These are phyloP conservation scores for Suhomyces maxii DNA, from an alignment of 1,139 yeast species.

Conservation along the genomic window DNA sequence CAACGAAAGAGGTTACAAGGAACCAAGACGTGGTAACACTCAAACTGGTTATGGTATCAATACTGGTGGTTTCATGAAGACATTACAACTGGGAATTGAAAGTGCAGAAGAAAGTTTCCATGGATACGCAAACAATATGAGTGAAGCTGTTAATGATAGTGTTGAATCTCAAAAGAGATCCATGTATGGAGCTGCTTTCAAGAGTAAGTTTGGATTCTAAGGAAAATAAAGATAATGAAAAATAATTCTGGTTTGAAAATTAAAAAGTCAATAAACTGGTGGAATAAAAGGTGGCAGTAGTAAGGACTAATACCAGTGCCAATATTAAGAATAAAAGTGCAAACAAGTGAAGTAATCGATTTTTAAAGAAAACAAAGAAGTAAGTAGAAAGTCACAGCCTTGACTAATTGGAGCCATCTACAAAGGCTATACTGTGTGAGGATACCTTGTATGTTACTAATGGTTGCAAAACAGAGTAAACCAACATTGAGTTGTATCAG, in stretches of 20 bases:
- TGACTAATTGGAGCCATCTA: too few relatives aligned
- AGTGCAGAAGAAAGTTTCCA: slow-evolving; percentile 55
- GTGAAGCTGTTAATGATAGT: slow-evolving; percentile 55
- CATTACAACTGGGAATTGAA: slow-evolving; percentile 54
- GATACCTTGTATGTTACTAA: too few relatives aligned
- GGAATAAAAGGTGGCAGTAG: too few relatives aligned
- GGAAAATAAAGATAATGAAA: not conserved
- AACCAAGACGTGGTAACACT: slow-evolving; percentile 45
- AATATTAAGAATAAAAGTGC: too few relatives aligned
- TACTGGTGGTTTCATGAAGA: slow-evolving; percentile 43
- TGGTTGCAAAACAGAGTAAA: too few relatives aligned
- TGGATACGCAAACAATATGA: slow-evolving; percentile 56
- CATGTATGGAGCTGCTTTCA: slow-evolving; percentile 52
- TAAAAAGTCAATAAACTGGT: not conserved
- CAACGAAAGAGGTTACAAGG: slow-evolving; percentile 43
- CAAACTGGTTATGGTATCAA: slow-evolving; percentile 30
- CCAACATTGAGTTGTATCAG: too few relatives aligned
- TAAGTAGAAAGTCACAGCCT: too few relatives aligned
- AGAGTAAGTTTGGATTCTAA: slow-evolving; percentile 54
- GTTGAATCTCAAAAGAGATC: slow-evolving; percentile 52
- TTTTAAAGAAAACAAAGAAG: too few relatives aligned
- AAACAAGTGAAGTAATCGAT: too few relatives aligned
- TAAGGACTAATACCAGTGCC: too few relatives aligned
- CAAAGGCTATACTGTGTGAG: too few relatives aligned
- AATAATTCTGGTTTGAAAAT: not conserved